Base-by-base conservation (phyloP, 495 filamentous ascomycete genomes). In the Penicillium paradoxum region DNA sequence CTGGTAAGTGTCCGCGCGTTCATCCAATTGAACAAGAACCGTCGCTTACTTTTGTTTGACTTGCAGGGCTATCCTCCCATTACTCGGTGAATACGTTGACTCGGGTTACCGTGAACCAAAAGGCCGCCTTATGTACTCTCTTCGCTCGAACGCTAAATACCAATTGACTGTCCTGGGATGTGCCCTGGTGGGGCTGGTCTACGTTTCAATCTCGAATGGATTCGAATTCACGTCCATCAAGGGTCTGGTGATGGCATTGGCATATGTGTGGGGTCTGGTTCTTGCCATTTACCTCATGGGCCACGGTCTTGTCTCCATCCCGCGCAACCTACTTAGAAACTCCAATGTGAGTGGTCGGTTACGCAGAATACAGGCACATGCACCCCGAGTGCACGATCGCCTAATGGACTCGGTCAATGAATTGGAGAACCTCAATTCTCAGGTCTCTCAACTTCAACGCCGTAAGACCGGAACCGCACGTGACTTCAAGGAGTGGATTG, bases 221-320 rank as follows among this genome's bases (percentile, higher is more conserved):
- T 82, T 97, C 46, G 64, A 78, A 27, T 74, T 79, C 44, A 73
- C 66, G 13, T 80, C 79, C 1, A 72, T 89, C 59, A 93, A 95
- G 73, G 85, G 82, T 38, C 73, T 95, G 24, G 78, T 93, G 55
- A 93, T 98, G 84, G 93, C 93, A 19, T 74, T 97, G 48, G 91
- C 90, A 29, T 97, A 98, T 69, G 86, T 89, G 57, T 97, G 91
- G 87, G 90, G 90, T 55, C 76, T 98, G 58, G 73, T 90, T 3
- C 74, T 97, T 50, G 93, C 90, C 14, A 96, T 97, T 51, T 96
- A 92, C 62, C 78, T 98, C 18, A 97, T 98, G 93, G 93, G 93
- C 6, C 91, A 98, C 59, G 93, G 93, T 9, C 74, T 97, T 33
- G 93, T 98, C 37, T 86, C 93, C 11, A 87, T 97, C 41, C 93